Evolutionary conservation across 2,329 filamentous ascomycete species (phyloP), one percentile per base, ranked within the genome.

Genomic region (Stemphylium beticola): DNA sequence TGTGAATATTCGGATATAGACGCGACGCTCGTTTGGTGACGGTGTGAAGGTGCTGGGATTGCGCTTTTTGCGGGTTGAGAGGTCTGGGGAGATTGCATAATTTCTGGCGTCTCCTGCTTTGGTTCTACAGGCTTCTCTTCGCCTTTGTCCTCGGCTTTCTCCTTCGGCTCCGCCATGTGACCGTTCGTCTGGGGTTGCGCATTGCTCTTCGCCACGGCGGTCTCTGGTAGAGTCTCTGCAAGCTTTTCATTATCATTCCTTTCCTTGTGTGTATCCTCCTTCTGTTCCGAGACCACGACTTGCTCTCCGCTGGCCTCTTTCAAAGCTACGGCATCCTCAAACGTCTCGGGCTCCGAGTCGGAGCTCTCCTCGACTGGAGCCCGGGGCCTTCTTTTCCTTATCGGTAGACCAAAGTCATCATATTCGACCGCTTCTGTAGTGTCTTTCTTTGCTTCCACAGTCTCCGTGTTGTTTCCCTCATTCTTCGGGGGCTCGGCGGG

Each of bases 1-100:
- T 99, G 93, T 1, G 95, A 98, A 82, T 90, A 98, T 76, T 96
- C 92, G 9, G 93, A 96, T 15, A 86, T 73, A 34, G 61, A 49
- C 26, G 49, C 47, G 15, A 56, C 49, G 46, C 56, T 64, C 18
- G 51, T 50, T 58, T 58, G 58, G 26, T 51, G 58, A 15, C 43
- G 58, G 20, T 57, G 58, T n/a, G 24, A 33, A 22, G 52, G 37
- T 10, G 55, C 17, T 18, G 54, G 24, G 15, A n/a, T 55, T 17
- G 54, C 44, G 46, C 55, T 64, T 29, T 55, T 64, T 18, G 44
- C 48, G n/a, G 53, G 47, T 15, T 57, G 50, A 33, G 40, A 52
- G 7, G 47, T 24, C 24, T 55, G 41, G 17, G 53, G 11, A 17
- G 22, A 46, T n/a, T 46, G 33, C 11, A 33, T 38, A 3, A 15